Base-by-base conservation (phyloP, 345 rosid species). In the Aquilaria sinensis region DNA sequence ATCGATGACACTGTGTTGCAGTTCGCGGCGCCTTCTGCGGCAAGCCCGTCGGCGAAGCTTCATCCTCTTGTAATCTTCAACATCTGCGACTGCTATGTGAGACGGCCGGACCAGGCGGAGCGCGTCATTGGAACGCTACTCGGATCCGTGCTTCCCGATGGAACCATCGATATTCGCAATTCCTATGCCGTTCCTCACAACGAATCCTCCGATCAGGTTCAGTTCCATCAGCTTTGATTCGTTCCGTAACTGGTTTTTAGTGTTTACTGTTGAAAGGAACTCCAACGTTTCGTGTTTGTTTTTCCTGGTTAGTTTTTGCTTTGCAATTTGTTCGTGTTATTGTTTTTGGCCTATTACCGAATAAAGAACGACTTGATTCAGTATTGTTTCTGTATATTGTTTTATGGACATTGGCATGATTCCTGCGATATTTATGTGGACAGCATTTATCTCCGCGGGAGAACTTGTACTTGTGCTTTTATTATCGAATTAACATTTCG, bases 111-210 rank as follows among this genome's bases (percentile, higher is more conserved):
- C 76, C 88, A 87, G 31, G 93, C 99, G 8, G 96, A 88, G 57
- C 87, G 97, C 61, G 96, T 95, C 15, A 91, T 94, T 30, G 99
- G 99, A 51, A 91, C 99, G 48, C 97, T 94, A 10, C 96, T 91
- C 48, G 97, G 99, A 34, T 91, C 97, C 56, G 71, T 88, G 57
- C 69, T 89, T 43, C 79, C 94, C 1, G 96, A 95, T 7, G 97
- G 99, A 49, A 85, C 97, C 6, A 92, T 95, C 9, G 99, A 95
- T 49, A 76, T 95, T 61, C 90, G 99, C 32, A 91, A 95, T 70
- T 95, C 96, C 12, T 91, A 88, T 56, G 99, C 92, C 34, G 97
- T 95, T 51, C 99, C 99, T 73, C 97, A 95, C 80, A 91, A 86
- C 30, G 99, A 95, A 73, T 85, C 84, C 50, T 79, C 90, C 49